Percentiles rank a stretch among this genome's conserved stretches.
phyloP scores from a whole-genome alignment of 2,329 filamentous ascomycete genomes.

The Diaporthe australafricana region DNA sequence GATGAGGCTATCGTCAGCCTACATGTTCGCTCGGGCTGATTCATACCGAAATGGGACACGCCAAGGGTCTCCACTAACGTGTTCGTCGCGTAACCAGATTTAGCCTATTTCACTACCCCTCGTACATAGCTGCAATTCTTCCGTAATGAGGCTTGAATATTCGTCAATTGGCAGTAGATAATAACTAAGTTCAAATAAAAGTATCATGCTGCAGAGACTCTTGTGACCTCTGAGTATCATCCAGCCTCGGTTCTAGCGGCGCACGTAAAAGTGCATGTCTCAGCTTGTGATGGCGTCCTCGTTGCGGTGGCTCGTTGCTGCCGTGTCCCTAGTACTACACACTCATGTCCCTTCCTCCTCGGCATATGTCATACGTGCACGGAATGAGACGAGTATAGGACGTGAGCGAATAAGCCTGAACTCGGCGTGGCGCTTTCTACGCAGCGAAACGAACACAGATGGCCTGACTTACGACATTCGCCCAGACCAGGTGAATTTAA shows the following conservation, averaged over 20 bases:
- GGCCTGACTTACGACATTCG: constrained; percentile 33
- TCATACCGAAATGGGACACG: neutral
- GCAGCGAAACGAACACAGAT: constrained; percentile 31
- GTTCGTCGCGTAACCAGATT: neutral
- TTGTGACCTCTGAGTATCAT: neutral
- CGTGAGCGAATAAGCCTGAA: constrained; percentile 31
- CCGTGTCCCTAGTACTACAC: neutral
- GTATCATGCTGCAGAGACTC: neutral
- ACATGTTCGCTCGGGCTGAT: neutral
- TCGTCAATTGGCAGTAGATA: neutral
- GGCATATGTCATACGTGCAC: neutral
- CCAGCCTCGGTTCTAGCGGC: neutral
- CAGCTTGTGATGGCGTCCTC: neutral
- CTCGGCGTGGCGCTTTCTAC: constrained; percentile 19
- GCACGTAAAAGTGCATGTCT: neutral
- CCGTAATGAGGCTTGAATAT: neutral
- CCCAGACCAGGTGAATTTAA: constrained; percentile 29
- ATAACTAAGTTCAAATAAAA: neutral
- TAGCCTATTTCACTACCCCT: neutral
- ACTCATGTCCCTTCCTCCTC: neutral
- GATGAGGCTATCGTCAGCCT: constrained; percentile 5
- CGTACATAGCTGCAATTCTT: neutral
- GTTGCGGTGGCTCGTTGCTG: neutral
- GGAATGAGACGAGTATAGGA: neutral
- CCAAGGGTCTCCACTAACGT: neutral